Conservation (phyloP, 768 basidiomycete species). For the Strobilomyces dryophilus region DNA sequence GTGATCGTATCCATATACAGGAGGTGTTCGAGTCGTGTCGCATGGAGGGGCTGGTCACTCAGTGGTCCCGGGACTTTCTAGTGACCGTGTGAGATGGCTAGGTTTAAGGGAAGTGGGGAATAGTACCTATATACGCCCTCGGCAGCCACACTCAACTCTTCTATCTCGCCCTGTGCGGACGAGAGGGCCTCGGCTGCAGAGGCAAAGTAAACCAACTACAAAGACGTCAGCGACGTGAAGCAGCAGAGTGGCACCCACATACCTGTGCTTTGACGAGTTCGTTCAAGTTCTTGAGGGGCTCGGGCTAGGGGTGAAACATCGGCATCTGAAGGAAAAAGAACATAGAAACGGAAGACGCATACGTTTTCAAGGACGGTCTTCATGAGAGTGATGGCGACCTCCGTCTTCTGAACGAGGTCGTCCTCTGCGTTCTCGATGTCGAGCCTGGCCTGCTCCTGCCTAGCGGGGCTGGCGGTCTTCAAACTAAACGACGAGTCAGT, state of each 20-base stretch:
- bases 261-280: conserved; percentile 90
- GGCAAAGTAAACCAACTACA: conserved; percentile 66
- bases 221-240: conserved; percentile 3
- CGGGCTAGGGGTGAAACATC: conserved; percentile 56
- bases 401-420: conserved; percentile 96
- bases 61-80: conserved; percentile 90
- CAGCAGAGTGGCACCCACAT: conserved; percentile 8
- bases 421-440: conserved; percentile 94
- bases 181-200: conserved; percentile 76
- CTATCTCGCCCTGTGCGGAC: conserved; percentile 86
- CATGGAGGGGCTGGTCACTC: conserved; percentile 27
- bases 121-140: conserved; percentile 89
- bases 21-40: background rate
- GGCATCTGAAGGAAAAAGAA: background rate
- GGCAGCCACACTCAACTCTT: conserved; percentile 87
- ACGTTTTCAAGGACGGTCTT: conserved; percentile 99
- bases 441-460: conserved; percentile 88
- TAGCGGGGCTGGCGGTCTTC: conserved; percentile 69
- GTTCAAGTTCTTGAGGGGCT: conserved; percentile 91
- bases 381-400: conserved; percentile 95
- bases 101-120: background rate
- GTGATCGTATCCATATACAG: conserved; percentile 10
- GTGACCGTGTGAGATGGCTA: conserved; percentile 2
- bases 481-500: conserved; percentile 45
- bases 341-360: conserved; percentile 25